Evolutionary conservation across 2,329 filamentous ascomycete genomes (phyloP).

Genomic region (Intubia oerlemansii): DNA sequence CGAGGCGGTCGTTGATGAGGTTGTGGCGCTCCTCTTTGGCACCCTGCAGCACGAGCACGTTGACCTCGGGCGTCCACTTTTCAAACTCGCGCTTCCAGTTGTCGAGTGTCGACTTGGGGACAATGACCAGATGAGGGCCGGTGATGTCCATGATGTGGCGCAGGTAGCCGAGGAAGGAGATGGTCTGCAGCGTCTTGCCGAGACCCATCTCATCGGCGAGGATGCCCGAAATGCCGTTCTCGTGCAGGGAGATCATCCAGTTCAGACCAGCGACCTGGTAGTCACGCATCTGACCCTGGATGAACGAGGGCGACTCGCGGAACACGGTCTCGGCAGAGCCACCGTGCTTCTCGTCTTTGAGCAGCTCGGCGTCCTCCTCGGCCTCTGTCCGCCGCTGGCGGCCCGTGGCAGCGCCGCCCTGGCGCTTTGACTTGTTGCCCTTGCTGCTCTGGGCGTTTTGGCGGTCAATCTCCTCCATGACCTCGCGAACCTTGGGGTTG

Average conservation of each 20-base stretch:
- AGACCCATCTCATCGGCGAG: slow-evolving; percentile 97
- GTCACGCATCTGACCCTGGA: slow-evolving; percentile 79
- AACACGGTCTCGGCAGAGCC: slow-evolving; percentile 77
- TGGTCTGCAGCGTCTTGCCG: slow-evolving; percentile 93
- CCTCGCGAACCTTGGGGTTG: slow-evolving; percentile 81
- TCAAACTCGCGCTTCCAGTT: slow-evolving; percentile 96
- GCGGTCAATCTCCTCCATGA: slow-evolving; percentile 84
- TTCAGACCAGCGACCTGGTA: slow-evolving; percentile 93
- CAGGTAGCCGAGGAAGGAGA: slow-evolving; percentile 87
- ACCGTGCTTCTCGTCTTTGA: slow-evolving; percentile 75
- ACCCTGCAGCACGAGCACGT: slow-evolving; percentile 83
- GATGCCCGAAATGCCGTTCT: slow-evolving; percentile 97
- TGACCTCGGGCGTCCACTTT: slow-evolving; percentile 87
- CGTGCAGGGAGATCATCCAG: slow-evolving; percentile 92
- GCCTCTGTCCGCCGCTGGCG: slow-evolving; percentile 80
- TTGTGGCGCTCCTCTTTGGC: slow-evolving; percentile 80
- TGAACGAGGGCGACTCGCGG: slow-evolving; percentile 78
- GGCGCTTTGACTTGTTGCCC: slow-evolving; percentile 55
- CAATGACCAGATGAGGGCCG: slow-evolving; percentile 76
- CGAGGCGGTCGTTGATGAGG: slow-evolving; percentile 76
- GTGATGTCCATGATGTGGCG: slow-evolving; percentile 76
- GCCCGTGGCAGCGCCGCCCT: slow-evolving; percentile 64
- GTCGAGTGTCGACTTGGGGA: slow-evolving; percentile 93
- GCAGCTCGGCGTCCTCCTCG: slow-evolving; percentile 82
- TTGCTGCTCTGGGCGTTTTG: slow-evolving; percentile 58